phyloP scores from a whole-genome alignment of 2,329 filamentous ascomycete species.

The Venturia pyrina region DNA sequence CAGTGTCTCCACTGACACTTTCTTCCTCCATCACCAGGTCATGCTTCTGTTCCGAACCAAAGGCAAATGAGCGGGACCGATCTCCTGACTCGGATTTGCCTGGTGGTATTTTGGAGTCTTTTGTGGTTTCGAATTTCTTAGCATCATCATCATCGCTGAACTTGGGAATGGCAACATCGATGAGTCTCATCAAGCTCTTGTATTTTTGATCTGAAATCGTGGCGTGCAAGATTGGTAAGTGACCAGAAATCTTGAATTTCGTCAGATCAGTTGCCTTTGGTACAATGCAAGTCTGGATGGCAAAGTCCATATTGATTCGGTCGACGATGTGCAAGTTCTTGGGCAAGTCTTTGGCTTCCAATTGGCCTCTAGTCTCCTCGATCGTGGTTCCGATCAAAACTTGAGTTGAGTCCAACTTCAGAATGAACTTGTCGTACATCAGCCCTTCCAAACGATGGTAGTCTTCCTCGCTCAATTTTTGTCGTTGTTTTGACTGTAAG shows the following conservation, averaged over 20 bases:
- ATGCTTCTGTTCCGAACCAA: slow-evolving; percentile 54
- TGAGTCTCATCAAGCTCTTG: slow-evolving; percentile 90
- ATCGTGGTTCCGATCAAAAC: slow-evolving; percentile 91
- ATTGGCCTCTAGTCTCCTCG: slow-evolving; percentile 74
- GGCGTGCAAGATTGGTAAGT: slow-evolving; percentile 83
- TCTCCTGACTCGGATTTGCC: slow-evolving; percentile 40
- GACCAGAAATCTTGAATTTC: slow-evolving; percentile 82
- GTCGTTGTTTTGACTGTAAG: slow-evolving; percentile 81
- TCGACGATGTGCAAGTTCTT: slow-evolving; percentile 84
- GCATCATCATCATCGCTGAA: slow-evolving; percentile 44
- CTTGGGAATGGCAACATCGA: slow-evolving; percentile 88
- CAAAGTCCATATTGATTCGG: slow-evolving; percentile 93
- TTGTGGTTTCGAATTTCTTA: slow-evolving; percentile 18
- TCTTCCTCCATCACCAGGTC: slow-evolving; percentile 75
- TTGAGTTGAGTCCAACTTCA: slow-evolving; percentile 91
- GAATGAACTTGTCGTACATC: slow-evolving; percentile 95
- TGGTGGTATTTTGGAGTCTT: slow-evolving; percentile 11
- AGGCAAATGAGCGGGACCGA: slow-evolving; percentile 64
- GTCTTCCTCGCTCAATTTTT: slow-evolving; percentile 80
- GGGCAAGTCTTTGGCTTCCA: slow-evolving; percentile 56
- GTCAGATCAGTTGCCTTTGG: slow-evolving; percentile 90
- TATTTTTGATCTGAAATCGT: slow-evolving; percentile 92
- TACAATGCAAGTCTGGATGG: slow-evolving; percentile 93
- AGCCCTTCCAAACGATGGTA: slow-evolving; percentile 77
- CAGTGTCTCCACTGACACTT: slow-evolving; percentile 48